These are phyloP conservation scores for Eimeria sp. DNA, from an alignment of 169 alveolate species.

Conservation along the genomic window DNA sequence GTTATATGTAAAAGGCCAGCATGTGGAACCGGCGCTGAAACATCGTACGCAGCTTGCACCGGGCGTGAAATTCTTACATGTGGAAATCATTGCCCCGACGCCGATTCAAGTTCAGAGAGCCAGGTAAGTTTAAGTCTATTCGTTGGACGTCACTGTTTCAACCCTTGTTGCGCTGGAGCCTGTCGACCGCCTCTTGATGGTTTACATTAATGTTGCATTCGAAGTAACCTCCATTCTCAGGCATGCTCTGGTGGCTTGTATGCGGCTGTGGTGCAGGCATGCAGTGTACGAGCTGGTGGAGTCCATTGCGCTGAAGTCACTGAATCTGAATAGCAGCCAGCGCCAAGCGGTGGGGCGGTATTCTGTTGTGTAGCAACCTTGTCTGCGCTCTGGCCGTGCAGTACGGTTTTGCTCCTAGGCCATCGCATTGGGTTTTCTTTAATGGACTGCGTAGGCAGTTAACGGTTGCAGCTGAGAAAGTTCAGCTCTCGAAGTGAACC, in stretches of 20 bases:
- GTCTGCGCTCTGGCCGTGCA: conserved; percentile 4
- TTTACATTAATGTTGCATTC: neutral
- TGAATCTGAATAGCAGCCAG: conserved; percentile 84
- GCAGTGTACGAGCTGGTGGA: conserved; percentile 80
- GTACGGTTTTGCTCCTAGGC: neutral
- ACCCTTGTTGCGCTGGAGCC: neutral
- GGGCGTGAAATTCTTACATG: conserved; percentile 89
- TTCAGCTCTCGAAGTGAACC: neutral
- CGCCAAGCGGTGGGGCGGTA: conserved; percentile 77
- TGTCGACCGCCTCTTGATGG: neutral
- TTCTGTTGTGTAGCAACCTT: conserved; percentile 40
- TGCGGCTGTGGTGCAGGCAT: conserved; percentile 67
- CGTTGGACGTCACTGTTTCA: neutral
- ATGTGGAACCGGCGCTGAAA: conserved; percentile 87
- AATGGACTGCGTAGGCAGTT: neutral
- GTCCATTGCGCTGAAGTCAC: conserved; percentile 79
- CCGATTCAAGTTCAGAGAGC: conserved; percentile 92
- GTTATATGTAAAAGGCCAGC: conserved; percentile 92
- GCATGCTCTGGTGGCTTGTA: neutral
- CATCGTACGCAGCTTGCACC: conserved; percentile 85
- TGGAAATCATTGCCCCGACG: conserved; percentile 92
- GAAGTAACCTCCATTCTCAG: neutral
- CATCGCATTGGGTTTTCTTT: neutral
- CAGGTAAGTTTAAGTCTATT: conserved; percentile 81
- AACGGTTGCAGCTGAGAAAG: neutral